Base-by-base conservation (phyloP, 192 early-diverging fungal genomes). In the Oehlia diaphana region DNA sequence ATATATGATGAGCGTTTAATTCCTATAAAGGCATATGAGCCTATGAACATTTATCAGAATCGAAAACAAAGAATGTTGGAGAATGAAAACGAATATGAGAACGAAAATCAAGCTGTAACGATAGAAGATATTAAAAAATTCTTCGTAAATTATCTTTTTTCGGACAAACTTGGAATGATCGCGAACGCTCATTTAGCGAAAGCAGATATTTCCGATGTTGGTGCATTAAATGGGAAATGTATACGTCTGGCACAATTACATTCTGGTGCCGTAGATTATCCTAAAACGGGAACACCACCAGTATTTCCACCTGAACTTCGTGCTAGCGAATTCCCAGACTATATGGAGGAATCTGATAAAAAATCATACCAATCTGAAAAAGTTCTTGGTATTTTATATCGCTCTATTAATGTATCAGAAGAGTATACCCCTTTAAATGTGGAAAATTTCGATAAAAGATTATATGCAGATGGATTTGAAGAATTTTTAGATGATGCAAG, bases 251-350 rank as follows among this genome's bases (percentile, higher is more conserved):
- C 94, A 1, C 85, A 91, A 50, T 80, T 94, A 5, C 91, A 92
- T 77, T 93, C 93, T 14, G 84, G 83, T 9, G 94, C 94, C 1
- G 93, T 95, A 3, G 94, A 95, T 82, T 95, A 92, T 37, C 88
- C 91, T 8, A 95, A 95, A 76, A 89, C 91, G 21, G 90, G 89
- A 2, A 84, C 82, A 19, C 89, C 93, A 33, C 91, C 89, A 4
- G 47, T 39, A 10, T 78, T 93, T 49, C 79, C 70, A 21, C 28
- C 58, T 0, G 87, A 87, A 14, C 79, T 91, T 2, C 62, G 80
- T 21, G 87, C 87, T 5, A 78, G 71, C 23, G 23, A 23, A 14
- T 92, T 86, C 23, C 94, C 94, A 8, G 91, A 93, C 72, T 95
- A 92, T 74, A 95, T 95, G 94, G 87, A 92, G 72, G 92, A 92